Base-by-base conservation (phyloP, 805 yeast genomes). In the Kurtzmaniella cleridarum region DNA sequence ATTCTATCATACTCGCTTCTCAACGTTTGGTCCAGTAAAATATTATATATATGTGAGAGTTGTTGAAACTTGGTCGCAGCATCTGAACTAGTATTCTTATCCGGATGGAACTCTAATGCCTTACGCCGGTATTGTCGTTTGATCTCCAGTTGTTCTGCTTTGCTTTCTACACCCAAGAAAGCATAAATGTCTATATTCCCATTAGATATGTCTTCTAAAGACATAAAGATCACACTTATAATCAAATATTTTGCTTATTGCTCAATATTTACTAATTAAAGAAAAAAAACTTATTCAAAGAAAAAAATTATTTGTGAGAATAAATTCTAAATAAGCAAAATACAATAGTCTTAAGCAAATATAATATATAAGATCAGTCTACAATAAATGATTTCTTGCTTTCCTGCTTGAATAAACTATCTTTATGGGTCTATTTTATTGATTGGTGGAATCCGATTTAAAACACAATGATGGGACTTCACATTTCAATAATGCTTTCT, bases 51-150 rank as follows among this genome's bases (percentile, higher is more conserved):
- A 27, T 52, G 48, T 6, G 62, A 49, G 36, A 64, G 46, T 11
- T 55, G 34, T 29, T 61, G 61, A 48, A 68, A 68, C 30, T 33
- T 38, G 9, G 43, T 44, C 8, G 41, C 43, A 1, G 60, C 61
- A 29, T 47, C 58, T 2, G 55, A 50, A 13, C 52, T 43, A 9
- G 53, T 42, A 43, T 60, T 59, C 46, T 67, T 69, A 46, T 69
- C 74, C 5, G 74, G 73, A 43, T 69, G 73, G 42, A 50, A 62
- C 15, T 43, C 34, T 15, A 68, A 55, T 1, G 74, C 73, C 41
- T 54, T 45, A 30, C 48, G 47, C 29, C 72, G 51, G 46, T 63
- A 68, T 35, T 54, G 55, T 5, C 53, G 39, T 30, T 56, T 46
- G 17, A 68, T 62, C 10, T 54, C 59, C 3, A 41, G 37, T 3